phyloP scores from a whole-genome alignment of 1,139 yeast species.

The Casaregolazyma suthepensis region DNA sequence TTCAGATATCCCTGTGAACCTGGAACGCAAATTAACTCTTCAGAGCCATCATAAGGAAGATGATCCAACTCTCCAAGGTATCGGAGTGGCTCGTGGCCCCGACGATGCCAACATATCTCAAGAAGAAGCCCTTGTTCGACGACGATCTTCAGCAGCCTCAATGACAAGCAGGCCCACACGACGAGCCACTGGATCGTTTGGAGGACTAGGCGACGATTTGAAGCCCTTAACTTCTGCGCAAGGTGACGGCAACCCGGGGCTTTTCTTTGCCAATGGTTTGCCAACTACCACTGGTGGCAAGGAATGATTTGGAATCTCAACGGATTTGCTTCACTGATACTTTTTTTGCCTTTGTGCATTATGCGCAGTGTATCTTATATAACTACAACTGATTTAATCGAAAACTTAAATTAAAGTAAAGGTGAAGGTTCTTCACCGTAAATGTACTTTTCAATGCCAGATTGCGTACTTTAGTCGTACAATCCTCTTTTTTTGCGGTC shows the following conservation, averaged over 20 bases:
- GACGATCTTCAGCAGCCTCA: conserved; percentile 28
- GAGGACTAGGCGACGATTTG: conserved; percentile 23
- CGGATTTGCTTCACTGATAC: background rate
- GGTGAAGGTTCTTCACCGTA: background rate
- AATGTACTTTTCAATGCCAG: background rate
- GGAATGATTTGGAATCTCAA: background rate
- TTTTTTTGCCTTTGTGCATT: background rate
- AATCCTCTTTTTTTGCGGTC: conserved; percentile 18
- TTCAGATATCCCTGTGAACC: conserved; percentile 28
- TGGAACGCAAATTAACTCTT: conserved; percentile 34
- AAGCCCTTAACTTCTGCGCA: conserved; percentile 21
- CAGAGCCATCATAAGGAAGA: conserved; percentile 32
- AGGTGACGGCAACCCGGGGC: conserved; percentile 15
- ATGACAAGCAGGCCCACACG: conserved; percentile 19
- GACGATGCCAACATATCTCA: conserved; percentile 24
- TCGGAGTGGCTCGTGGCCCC: conserved; percentile 34
- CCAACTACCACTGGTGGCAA: conserved; percentile 29
- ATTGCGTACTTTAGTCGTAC: conserved; percentile 16
- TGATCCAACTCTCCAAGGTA: conserved; percentile 14
- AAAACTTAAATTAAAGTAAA: background rate
- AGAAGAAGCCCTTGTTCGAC: conserved; percentile 21
- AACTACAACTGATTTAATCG: background rate
- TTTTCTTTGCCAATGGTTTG: conserved; percentile 33
- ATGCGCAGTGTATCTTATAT: conserved; percentile 5
- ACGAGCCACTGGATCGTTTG: conserved; percentile 32